Base-by-base conservation (phyloP, 2,329 filamentous ascomycete species). In the Exophiala sp. region DNA sequence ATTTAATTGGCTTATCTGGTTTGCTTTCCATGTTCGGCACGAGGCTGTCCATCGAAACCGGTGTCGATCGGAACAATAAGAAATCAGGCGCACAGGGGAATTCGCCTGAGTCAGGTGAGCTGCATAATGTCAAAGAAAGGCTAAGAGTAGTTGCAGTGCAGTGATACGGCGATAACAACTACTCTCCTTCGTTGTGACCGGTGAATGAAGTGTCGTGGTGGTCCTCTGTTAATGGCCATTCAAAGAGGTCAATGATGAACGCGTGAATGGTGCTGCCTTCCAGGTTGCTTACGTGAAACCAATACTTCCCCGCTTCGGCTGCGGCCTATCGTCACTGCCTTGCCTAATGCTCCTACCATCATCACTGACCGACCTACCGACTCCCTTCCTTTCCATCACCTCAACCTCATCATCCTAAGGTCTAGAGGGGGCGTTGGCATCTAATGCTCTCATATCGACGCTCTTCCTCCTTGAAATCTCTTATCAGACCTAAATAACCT, bases 291-390 rank as follows among this genome's bases (percentile, higher is more conserved):
- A 47, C 32, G 45, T 36, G 34, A 11, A n/a, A n/a, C 35, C 35
- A 18, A 39, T 18, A 39, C 35, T 56, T 47, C 54, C 54, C 50
- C 54, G 46, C 43, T 43, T 39, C 45, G 54, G 54, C 49, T 50
- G 50, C 44, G 32, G 44, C 50, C 45, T 54, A 38, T 51, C 48
- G 48, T 60, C 48, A 53, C 52, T 29, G 24, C 24, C 51, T 56
- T 48, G 52, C 41, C 45, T 42, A 20, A 24, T 20, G 14, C 52
- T 32, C 46, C 50, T 40, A 50, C 54, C 41, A 34, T 36, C 33
- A 45, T 41, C 18, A 38, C 44, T 42, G 33, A 11, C 52, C 10
- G 10, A 29, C 41, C 32, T 43, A 14, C 20, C 41, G 29, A 14
- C 41, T 49, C 35, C 38, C 48, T 12, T 8, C 12, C 47, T 47